phyloP scores from a whole-genome alignment of 352 stramenopile species.

The Globisporangium perplexum region DNA sequence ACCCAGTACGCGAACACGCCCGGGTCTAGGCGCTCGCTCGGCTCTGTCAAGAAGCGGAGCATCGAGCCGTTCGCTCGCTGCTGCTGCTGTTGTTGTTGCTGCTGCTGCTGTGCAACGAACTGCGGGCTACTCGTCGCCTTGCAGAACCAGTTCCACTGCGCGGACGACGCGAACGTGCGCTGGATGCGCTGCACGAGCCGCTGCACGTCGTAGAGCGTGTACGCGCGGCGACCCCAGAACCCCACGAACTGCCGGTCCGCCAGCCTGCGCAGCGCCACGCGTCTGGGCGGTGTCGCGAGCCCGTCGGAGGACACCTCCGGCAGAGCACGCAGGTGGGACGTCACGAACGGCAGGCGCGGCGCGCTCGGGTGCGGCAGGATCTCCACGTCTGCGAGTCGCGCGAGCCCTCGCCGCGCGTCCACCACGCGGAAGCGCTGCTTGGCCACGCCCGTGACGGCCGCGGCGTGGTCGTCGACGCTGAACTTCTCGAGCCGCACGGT shows the following conservation, averaged over 20 bases:
- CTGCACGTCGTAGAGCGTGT: conserved; percentile 51
- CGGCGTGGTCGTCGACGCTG: conserved; percentile 30
- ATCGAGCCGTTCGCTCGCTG: conserved; percentile 22
- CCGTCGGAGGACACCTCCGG: no score
- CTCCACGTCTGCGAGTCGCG: conserved; percentile 36
- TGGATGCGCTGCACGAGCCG: conserved; percentile 62
- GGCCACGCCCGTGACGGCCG: conserved; percentile 48
- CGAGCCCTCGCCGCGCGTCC: conserved; percentile 16
- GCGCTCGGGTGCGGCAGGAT: conserved; percentile 49
- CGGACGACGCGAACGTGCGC: conserved; percentile 56
- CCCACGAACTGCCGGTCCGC: conserved; percentile 27
- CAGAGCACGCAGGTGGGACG: conserved; percentile 5
- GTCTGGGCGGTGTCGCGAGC: no score
- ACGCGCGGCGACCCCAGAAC: conserved; percentile 45
- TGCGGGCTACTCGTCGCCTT: conserved; percentile 13
- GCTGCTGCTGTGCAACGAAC: conserved; percentile 1
- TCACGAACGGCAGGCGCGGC: conserved; percentile 31
- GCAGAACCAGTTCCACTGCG: conserved; percentile 70
- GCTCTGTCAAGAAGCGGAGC: conserved; percentile 24
- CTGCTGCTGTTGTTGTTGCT: conserved; percentile 12
- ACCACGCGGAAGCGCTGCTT: conserved; percentile 63
- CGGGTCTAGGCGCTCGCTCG: conserved; percentile 40
- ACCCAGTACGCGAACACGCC: conserved; percentile 80
- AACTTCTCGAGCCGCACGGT: conserved; percentile 72
- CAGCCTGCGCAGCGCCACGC: conserved; percentile 7